Evolutionary conservation across 2,329 filamentous ascomycete species (phyloP), one percentile per base, ranked within the genome.

Genomic region (Fusarium tupiense): DNA sequence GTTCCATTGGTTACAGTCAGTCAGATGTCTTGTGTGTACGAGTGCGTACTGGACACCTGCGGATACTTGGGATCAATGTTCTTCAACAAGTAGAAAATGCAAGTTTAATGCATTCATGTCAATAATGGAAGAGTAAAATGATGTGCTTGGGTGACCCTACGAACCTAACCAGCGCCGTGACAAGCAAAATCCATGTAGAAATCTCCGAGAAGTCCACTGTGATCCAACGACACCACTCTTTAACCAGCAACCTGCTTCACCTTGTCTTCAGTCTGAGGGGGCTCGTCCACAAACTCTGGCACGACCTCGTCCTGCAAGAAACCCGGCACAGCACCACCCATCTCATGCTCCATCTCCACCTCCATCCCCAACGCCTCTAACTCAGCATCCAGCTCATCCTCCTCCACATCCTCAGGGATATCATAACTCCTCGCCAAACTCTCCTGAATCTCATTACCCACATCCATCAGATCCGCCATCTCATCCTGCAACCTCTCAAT

Each of bases 401-500:
- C 96, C 82, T 98, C 96, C 29, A 99, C 95, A 82, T 98, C 96
- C 79, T 99, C 96, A 0, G 96, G 96, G 41, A 99, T 89, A 81
- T 98, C 96, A 83, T 99, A 99, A 76, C 93, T 94, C 73, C 96
- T 85, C 69, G 93, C 92, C 65, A 99, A 92, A 75, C 93, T 95
- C 85, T 98, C 96, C 84, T 99, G 95, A 68, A 99, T 99, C 83
- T 99, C 96, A 83, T 98, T 98, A 8, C 96, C 96, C 70, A 98
- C 92, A 81, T 99, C 96, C 90, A 99, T 94, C 78, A 99, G 83
- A 84, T 99, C 96, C 11, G 95, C 95, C 96, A 99, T 98, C 85
- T 99, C 96, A 82, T 99, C 96, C 89, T 99, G 96, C 88, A 99
- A 90, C 76, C 93, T 89, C 88, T 99, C 96, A 78, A 99, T 98